phyloP scores from a whole-genome alignment of 805 yeast genomes.

The Wickerhamiella lipophila region DNA sequence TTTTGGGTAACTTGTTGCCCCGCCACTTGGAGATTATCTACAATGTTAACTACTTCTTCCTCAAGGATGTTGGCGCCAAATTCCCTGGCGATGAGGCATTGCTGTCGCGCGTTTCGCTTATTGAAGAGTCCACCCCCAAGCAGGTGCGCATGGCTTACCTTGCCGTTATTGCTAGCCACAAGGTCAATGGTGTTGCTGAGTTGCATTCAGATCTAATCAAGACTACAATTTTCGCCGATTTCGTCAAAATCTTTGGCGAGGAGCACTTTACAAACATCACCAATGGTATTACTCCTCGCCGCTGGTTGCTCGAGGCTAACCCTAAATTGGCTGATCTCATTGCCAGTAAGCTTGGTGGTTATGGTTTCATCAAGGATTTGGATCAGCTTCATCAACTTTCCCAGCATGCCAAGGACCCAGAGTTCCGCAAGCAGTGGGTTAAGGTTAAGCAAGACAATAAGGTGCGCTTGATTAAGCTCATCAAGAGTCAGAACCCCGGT shows the following conservation, averaged over 20 bases:
- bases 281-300: conserved; percentile 90
- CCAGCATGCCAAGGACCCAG: conserved; percentile 50
- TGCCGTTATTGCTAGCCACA: conserved; percentile 86
- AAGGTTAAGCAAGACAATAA: conserved; percentile 60
- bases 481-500: conserved; percentile 50
- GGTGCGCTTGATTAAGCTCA: conserved; percentile 48
- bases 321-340: conserved; percentile 68
- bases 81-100: conserved; percentile 67
- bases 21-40: conserved; percentile 85
- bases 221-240: conserved; percentile 82
- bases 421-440: conserved; percentile 60
- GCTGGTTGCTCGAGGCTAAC: conserved; percentile 92
- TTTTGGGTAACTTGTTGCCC: conserved; percentile 68
- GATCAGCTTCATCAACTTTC: conserved; percentile 54
- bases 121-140: conserved; percentile 71
- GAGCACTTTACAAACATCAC: conserved; percentile 86
- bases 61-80: conserved; percentile 56
- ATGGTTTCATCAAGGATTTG: conserved; percentile 56
- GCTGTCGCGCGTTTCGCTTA: conserved; percentile 60
- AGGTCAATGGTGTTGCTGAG: conserved; percentile 93
- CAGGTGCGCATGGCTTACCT: conserved; percentile 84
- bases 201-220: conserved; percentile 81
- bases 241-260: conserved; percentile 67
- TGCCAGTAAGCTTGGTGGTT: conserved; percentile 55
- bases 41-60: conserved; percentile 67